These are phyloP conservation scores for Echinosophora koreensis DNA, from an alignment of 306 rosid genomes.

Conservation along the genomic window DNA sequence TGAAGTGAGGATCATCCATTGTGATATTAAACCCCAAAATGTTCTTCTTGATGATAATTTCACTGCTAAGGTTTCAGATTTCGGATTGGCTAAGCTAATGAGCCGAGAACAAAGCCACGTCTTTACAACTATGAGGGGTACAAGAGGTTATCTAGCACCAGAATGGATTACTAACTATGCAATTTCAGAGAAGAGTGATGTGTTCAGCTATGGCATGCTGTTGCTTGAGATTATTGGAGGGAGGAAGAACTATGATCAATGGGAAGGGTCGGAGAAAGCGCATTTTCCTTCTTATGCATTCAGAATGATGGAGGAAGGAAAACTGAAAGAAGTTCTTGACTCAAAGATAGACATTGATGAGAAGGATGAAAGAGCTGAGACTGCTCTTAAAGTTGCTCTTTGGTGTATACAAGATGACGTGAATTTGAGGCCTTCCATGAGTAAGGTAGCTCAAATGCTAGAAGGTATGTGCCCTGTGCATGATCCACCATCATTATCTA, in stretches of 20 bases:
- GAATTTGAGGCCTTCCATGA: constrained; percentile 81
- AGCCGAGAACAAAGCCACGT: constrained; percentile 89
- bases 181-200: constrained; percentile 96
- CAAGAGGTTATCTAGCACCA: constrained; percentile 92
- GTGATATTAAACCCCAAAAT: constrained; percentile 90
- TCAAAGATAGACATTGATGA: constrained; percentile 62
- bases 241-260: constrained; percentile 80
- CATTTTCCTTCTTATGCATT: constrained; percentile 88
- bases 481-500: constrained; percentile 71
- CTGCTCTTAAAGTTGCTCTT: constrained; percentile 70
- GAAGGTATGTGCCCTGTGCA: constrained; percentile 71
- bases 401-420: constrained; percentile 93
- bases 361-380: constrained; percentile 55
- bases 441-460: constrained; percentile 89
- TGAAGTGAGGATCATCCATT: constrained; percentile 82
- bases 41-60: constrained; percentile 85
- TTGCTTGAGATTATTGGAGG: constrained; percentile 88
- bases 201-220: constrained; percentile 90
- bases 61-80: constrained; percentile 83
- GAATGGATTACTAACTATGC: constrained; percentile 96
- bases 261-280: constrained; percentile 73
- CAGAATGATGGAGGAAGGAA: constrained; percentile 73
- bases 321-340: constrained; percentile 59
- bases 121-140: constrained; percentile 88
- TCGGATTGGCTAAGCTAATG: constrained; percentile 92